Conservation (phyloP, 2,329 filamentous ascomycete species). For the Claviceps fusiformis region DNA sequence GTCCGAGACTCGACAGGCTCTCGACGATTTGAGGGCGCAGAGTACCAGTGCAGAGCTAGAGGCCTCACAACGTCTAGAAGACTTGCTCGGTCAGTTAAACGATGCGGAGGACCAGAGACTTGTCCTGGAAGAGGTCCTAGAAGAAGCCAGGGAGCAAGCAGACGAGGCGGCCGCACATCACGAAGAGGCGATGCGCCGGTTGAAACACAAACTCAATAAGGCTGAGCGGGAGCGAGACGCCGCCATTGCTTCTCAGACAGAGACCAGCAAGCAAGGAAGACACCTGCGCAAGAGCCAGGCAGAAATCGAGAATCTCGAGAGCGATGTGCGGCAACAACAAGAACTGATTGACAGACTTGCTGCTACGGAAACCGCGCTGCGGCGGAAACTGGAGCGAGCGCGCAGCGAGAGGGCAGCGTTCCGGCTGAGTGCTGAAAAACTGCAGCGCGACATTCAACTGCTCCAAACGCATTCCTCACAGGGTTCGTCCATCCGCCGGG, state of each 20-base stretch:
- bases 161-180: constrained; percentile 32
- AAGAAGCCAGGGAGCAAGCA: constrained; percentile 37
- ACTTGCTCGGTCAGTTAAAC: constrained; percentile 40
- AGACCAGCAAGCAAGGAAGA: constrained; percentile 39
- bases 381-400: constrained; percentile 54
- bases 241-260: constrained; percentile 20
- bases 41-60: constrained; percentile 38
- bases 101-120: constrained; percentile 47
- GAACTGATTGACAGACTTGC: constrained; percentile 45
- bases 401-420: constrained; percentile 51
- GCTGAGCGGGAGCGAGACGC: constrained; percentile 32
- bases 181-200: constrained; percentile 27
- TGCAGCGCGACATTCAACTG: constrained; percentile 36
- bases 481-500: constrained; percentile 16
- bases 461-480: constrained; percentile 28
- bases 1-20: constrained; percentile 42
- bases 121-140: constrained; percentile 44
- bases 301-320: constrained; percentile 55
- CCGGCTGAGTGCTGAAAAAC: constrained; percentile 38
- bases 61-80: constrained; percentile 26
- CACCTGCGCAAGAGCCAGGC: constrained; percentile 51
- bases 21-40: constrained; percentile 38
- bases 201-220: constrained; percentile 37
- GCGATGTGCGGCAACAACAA: constrained; percentile 58
- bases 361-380: constrained; percentile 44